Base-by-base conservation (phyloP, 495 filamentous ascomycete genomes). In the Aspergillus affinis region DNA sequence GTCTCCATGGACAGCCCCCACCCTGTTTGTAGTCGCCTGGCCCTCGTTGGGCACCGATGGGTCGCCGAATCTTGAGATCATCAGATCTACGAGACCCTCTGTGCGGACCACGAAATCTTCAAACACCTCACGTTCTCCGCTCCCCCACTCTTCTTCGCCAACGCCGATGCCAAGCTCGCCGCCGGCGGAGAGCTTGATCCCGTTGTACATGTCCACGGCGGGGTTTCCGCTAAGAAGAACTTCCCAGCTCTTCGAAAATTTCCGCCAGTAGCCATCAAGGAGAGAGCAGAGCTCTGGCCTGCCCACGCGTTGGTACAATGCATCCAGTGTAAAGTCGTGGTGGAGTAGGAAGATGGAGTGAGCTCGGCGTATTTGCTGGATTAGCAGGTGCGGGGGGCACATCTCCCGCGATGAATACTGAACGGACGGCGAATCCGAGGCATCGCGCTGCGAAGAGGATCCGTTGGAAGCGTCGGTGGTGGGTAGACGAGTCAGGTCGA, bases 141-240 rank as follows among this genome's bases (percentile, higher is more conserved):
- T 96, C 2, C 93, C 92, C 77, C 92, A 86, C 59, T 96, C 90
- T 74, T 97, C 92, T 68, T 96, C 92, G 30, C 93, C 94, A 13
- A 97, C 92, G 1, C 95, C 95, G 17, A 96, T 83, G 18, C 94
- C 95, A 23, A 97, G 85, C 74, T 96, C 92, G 6, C 93, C 94
- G 44, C 91, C 90, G 26, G 89, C 90, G 17, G 94, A 91, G 48
- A 98, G 84, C 72, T 97, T 97, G 61, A 97, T 84, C 3, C 90
- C 91, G 23, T 88, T 86, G 64, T 90, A 90, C 4, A 95, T 82
- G 58, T 87, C 87, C 5, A 87, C 84, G 5, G 87, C 86, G 3
- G 94, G 94, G 59, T 94, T 97, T 19, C 93, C 94, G 67, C 91
- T 88, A 44, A 98, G 78, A 48, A 97, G 81, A 18, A 97, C 86